Evolutionary conservation across 306 rosid genomes (phyloP).

Genomic region (Albizia julibrissin): DNA sequence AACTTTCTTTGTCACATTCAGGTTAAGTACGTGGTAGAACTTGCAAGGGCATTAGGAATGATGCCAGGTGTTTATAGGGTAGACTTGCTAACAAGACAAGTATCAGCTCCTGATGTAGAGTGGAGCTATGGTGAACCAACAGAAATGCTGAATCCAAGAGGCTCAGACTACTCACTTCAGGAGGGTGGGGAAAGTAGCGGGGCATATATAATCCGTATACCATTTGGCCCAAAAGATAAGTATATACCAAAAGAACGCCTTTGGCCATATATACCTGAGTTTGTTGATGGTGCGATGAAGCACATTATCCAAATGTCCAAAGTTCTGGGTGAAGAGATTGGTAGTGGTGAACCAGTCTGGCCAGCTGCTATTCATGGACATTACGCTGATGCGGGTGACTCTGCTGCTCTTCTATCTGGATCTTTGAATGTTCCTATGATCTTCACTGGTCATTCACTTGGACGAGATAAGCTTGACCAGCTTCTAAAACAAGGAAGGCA

Average conservation of each 20-base stretch:
- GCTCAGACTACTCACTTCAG: slow-evolving; percentile 55
- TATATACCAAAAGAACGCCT: slow-evolving; percentile 84
- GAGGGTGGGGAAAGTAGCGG: slow-evolving; percentile 95
- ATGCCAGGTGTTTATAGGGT: slow-evolving; percentile 98
- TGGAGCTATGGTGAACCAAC: slow-evolving; percentile 87
- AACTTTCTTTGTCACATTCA: slow-evolving; percentile 18
- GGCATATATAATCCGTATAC: slow-evolving; percentile 89
- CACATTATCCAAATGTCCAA: slow-evolving; percentile 92
- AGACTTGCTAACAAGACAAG: slow-evolving; percentile 90
- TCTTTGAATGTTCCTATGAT: slow-evolving; percentile 94
- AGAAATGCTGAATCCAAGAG: slow-evolving; percentile 76
- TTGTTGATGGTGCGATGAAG: slow-evolving; percentile 90
- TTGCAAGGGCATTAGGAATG: slow-evolving; percentile 95
- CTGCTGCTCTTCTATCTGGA: slow-evolving; percentile 89
- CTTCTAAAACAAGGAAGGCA: slow-evolving; percentile 80
- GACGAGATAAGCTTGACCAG: slow-evolving; percentile 96
- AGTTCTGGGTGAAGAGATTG: slow-evolving; percentile 85
- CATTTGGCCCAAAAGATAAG: slow-evolving; percentile 89
- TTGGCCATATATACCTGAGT: slow-evolving; percentile 97
- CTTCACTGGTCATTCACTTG: slow-evolving; percentile 97
- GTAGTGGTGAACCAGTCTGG: slow-evolving; percentile 81
- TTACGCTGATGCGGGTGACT: slow-evolving; percentile 99
- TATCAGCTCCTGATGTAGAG: slow-evolving; percentile 80
- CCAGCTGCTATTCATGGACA: slow-evolving; percentile 96
- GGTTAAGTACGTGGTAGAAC: slow-evolving; percentile 97